Evolutionary conservation across 2,329 filamentous ascomycete genomes (phyloP), one percentile per base, ranked within the genome.

Genomic region (Cordyceps javanica): DNA sequence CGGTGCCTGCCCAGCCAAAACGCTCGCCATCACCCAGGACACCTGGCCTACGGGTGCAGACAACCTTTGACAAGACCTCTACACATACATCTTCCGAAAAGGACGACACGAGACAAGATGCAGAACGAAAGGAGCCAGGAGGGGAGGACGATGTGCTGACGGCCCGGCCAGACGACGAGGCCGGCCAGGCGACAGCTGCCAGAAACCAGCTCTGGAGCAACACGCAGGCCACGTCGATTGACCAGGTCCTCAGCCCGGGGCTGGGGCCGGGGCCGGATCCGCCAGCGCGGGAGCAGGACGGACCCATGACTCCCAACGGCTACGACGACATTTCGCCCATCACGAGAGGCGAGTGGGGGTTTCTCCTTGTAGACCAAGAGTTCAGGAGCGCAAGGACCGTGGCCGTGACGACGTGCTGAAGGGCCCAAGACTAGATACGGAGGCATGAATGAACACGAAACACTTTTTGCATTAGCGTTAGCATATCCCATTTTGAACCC

Each of bases 241-340:
- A 78, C 60, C 72, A 76, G 64, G 64, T 78, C 34, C 64, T 80
- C 50, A 68, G 65, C 60, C 64, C 66, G 13, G 55, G 64, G 55
- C 64, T 66, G 14, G 44, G 63, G 55, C 64, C 66, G 14, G 44
- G 63, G 52, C 34, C 36, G 1, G 44, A 49, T 16, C 36, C 54
- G 26, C 42, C 34, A 8, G 28, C 45, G 14, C 26, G 19, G 28
- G 44, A 50, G 2, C 25, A 11, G 13, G 26, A 14, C 36, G 45
- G 8, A 5, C 78, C 82, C 1, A 68, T 73, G 69, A 86, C 83
- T 58, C 83, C 82, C 1, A 83, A 85, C 61, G 77, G 72, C 8
- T 82, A 81, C 61, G 82, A 83, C 21, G 83, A 87, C 64, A 82
- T 86, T 57, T 85, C 82, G 51, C 83, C 83, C 6, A 77, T 81